These are phyloP conservation scores for Colletotrichum caudatum DNA, from an alignment of 2,329 filamentous ascomycete species.

Conservation along the genomic window DNA sequence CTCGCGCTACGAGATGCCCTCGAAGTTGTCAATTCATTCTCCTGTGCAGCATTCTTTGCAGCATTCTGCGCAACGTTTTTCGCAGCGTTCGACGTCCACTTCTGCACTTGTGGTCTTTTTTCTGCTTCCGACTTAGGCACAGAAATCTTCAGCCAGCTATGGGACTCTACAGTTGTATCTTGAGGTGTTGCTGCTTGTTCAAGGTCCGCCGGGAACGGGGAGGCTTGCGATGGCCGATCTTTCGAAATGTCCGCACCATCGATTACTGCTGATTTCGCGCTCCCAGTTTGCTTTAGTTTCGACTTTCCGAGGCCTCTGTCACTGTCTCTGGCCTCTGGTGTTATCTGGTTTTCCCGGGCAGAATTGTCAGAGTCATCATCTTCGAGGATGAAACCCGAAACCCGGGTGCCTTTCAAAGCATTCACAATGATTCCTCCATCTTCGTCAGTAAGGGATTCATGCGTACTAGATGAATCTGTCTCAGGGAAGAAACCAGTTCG, in stretches of 20 bases:
- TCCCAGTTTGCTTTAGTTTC: background rate
- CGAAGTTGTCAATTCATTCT: background rate
- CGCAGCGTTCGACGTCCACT: background rate
- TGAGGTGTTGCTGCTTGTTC: background rate
- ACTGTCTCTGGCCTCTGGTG: background rate
- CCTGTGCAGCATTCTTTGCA: no score
- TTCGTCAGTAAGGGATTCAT: background rate
- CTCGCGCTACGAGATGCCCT: background rate
- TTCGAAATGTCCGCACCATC: no score
- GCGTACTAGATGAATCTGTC: background rate
- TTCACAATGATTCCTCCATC: background rate
- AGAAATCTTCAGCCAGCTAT: background rate
- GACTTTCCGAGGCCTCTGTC: background rate
- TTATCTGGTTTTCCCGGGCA: background rate
- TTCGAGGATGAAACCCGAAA: slow-evolving; percentile 24
- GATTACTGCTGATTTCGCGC: background rate
- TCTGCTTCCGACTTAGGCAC: background rate
- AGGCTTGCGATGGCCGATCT: background rate
- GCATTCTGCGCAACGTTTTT: no score
- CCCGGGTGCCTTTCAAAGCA: background rate
- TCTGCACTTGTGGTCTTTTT: no score
- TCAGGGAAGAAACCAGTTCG: slow-evolving; percentile 8
- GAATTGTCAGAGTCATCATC: slow-evolving; percentile 10
- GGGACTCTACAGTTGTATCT: background rate
- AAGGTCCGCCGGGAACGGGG: no score